A percentile compares a stretch with the other conserved stretches of the same genome.
Evolutionary conservation across 345 rosid species (phyloP).

Genomic region (Brassica nigra): DNA sequence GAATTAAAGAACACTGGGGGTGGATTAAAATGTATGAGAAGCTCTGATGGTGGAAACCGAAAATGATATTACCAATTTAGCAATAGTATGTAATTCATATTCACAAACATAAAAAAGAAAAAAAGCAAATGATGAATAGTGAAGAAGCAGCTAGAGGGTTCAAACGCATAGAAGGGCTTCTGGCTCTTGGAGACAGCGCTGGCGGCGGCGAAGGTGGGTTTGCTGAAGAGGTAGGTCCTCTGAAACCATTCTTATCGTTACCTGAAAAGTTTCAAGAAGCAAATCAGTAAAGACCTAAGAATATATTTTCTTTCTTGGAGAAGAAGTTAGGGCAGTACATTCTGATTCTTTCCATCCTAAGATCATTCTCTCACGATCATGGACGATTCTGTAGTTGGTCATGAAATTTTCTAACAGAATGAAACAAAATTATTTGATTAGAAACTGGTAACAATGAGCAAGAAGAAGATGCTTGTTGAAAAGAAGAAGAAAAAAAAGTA

Average conservation of each 20-base stretch:
- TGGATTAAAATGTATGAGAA: background rate
- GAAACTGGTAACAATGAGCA: background rate
- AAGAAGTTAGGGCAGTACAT: constrained; percentile 50
- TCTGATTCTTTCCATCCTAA: constrained; percentile 68
- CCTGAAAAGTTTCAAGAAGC: constrained; percentile 10
- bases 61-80: background rate
- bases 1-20: background rate
- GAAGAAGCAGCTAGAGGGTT: background rate
- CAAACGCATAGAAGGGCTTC: background rate
- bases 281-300: background rate
- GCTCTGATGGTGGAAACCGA: background rate
- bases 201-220: background rate
- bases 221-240: background rate
- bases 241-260: constrained; percentile 26
- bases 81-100: background rate
- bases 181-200: background rate
- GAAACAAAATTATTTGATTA: background rate
- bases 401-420: constrained; percentile 65
- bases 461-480: background rate
- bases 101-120: constrained; percentile 3
- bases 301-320: background rate
- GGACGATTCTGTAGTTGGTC: constrained; percentile 66
- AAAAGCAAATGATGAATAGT: background rate
- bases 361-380: constrained; percentile 62
- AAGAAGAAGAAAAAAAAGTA: background rate